Base-by-base conservation (phyloP, 2,329 filamentous ascomycete species). In the Aphanoascus verrucosus region DNA sequence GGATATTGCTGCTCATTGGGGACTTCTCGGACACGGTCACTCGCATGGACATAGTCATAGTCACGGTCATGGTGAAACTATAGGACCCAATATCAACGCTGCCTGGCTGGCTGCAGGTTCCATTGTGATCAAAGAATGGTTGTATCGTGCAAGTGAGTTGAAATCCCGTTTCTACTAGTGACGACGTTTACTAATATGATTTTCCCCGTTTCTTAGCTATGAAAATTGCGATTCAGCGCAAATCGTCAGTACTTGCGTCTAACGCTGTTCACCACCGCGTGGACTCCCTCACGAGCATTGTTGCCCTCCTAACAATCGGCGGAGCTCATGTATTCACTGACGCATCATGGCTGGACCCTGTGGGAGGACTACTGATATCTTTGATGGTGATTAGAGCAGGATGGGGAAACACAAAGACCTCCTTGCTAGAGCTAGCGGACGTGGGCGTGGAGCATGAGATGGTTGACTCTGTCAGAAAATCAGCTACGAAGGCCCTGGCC, bases 211-310 rank as follows among this genome's bases (percentile, higher is more conserved):
- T 32, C 52, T 31, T 62, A 94, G 88, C 88, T 49, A 94, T 97
- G 84, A 97, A 96, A 74, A 82, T 98, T 56, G 93, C 93, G 44
- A 83, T 83, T 62, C 88, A 95, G 71, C 87, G 91, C 68, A 94
- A 95, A 67, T 97, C 91, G 11, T 94, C 90, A 5, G 89, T 98
- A 56, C 81, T 98, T 20, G 90, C 91, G 38, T 96, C 90, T 55
- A 98, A 98, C 66, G 91, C 93, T 55, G 79, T 97, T 60, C 93
- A 98, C 72, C 93, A 97, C 74, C 88, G 93, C 56, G 84, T 98
- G 66, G 93, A 98, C 71, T 95, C 89, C 55, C 78, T 96, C 54
- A 98, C 93, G 1, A 91, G 91, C 59, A 86, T 97, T 62, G 93
- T 97, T 53, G 94, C 93, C 1, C 78, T 97, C 31, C 77, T 86